These are phyloP conservation scores for Chrysophaeum taylorii DNA, from an alignment of 352 stramenopile genomes.

Conservation along the genomic window DNA sequence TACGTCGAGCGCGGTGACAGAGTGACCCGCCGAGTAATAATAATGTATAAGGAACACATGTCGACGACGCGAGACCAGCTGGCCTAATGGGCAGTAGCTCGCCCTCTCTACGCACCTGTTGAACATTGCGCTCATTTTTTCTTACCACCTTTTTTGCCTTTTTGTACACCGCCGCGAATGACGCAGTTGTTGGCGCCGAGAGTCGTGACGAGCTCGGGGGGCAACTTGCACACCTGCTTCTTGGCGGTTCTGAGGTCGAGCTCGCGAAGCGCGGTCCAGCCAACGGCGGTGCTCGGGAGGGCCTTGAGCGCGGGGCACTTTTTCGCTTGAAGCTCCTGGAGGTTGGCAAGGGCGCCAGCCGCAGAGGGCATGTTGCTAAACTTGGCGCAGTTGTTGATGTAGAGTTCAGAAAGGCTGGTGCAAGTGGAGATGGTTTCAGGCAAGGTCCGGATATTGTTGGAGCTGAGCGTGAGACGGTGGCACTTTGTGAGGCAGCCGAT, in stretches of 20 bases:
- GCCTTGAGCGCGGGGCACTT: slow-evolving; percentile 20
- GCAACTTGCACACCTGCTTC: slow-evolving; percentile 21
- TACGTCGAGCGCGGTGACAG: no score
- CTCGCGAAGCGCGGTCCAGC: slow-evolving; percentile 2
- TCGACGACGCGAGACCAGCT: no score
- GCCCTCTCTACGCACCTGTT: no score
- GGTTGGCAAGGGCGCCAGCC: not conserved
- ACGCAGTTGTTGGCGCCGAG: slow-evolving; percentile 10
- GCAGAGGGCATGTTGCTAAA: slow-evolving; percentile 2
- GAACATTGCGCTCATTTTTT: no score
- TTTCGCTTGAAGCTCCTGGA: slow-evolving; percentile 14
- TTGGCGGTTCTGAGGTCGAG: slow-evolving; percentile 16
- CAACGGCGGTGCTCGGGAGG: not conserved
- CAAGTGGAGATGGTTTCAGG: slow-evolving; percentile 11
- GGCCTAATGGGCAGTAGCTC: no score
- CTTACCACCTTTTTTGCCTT: slow-evolving; percentile 15
- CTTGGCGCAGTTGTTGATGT: slow-evolving; percentile 19
- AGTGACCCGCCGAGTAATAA: no score
- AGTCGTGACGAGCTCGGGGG: slow-evolving; percentile 9
- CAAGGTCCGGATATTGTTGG: slow-evolving; percentile 12
- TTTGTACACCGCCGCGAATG: slow-evolving; percentile 18
- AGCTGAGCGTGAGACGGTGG: not conserved
- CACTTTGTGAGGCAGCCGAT: slow-evolving; percentile 2
- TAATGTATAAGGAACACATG: no score
- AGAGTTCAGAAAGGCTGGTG: slow-evolving; percentile 13